These are phyloP conservation scores for Dichotomopilus funicola DNA, from an alignment of 2,329 filamentous ascomycete species.

Conservation along the genomic window DNA sequence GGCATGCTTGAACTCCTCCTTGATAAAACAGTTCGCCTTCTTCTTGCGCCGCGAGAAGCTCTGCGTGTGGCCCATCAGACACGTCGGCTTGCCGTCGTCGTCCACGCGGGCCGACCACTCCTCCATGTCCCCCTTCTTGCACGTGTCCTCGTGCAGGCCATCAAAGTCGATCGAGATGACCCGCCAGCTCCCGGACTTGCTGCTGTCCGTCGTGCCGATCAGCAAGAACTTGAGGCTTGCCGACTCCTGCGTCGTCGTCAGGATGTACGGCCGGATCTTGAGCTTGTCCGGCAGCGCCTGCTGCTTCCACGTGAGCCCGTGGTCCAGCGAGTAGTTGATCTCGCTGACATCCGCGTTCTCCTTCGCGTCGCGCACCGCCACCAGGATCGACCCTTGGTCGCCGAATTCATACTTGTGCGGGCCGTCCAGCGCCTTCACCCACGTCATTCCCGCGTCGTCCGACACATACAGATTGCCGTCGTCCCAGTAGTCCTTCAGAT, in stretches of 20 bases:
- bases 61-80: conserved; percentile 94
- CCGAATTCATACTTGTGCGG: conserved; percentile 96
- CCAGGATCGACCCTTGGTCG: conserved; percentile 80
- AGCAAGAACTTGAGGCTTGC: conserved; percentile 88
- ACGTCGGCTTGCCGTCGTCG: conserved; percentile 72
- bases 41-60: conserved; percentile 80
- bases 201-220: conserved; percentile 49
- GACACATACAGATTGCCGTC: conserved; percentile 82
- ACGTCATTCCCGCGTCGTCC: conserved; percentile 81
- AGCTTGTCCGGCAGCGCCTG: conserved; percentile 60
- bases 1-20: conserved; percentile 75
- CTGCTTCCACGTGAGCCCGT: conserved; percentile 76
- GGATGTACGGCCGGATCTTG: conserved; percentile 62
- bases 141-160: conserved; percentile 72
- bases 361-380: conserved; percentile 72
- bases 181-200: conserved; percentile 46
- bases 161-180: conserved; percentile 79
- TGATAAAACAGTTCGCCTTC: conserved; percentile 81
- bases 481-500: conserved; percentile 62
- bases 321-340: conserved; percentile 74
- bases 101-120: conserved; percentile 81
- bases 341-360: conserved; percentile 49
- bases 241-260: conserved; percentile 88
- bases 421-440: conserved; percentile 67
- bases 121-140: conserved; percentile 72